A percentile compares a stretch with the other conserved stretches of the same genome.
Conservation (phyloP, 23 red algal genomes). For the Agarophyton chilense region DNA sequence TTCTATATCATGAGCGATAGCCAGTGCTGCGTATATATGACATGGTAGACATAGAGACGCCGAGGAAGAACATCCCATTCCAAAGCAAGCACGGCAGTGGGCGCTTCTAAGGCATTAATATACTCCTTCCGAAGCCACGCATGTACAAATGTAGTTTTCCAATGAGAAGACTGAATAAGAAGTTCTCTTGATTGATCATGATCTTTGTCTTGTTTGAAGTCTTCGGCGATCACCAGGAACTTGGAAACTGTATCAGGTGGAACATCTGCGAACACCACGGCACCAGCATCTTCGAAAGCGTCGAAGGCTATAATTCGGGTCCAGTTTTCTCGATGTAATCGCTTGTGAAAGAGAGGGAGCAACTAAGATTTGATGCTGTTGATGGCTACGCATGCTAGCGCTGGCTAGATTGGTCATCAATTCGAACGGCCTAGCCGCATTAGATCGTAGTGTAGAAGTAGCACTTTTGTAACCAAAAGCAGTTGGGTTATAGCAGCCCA, state of each 20-base stretch:
- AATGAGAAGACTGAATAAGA: not conserved
- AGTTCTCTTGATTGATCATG: no score
- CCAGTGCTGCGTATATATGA: not conserved
- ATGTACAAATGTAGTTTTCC: not conserved
- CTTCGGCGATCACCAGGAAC: not conserved
- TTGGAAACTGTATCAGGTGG: not conserved
- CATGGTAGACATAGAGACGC: not conserved
- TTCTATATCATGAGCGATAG: not conserved
- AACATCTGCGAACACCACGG: constrained; percentile 1
- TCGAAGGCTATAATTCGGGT: constrained; percentile 15
- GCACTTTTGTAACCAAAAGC: no score
- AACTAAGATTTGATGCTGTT: not conserved
- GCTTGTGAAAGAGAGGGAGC: not conserved
- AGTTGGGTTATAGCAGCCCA: no score
- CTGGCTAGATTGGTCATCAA: no score
- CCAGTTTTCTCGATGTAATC: not conserved
- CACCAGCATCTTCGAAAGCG: constrained; percentile 13
- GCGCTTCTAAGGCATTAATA: constrained; percentile 16
- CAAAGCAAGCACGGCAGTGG: constrained; percentile 10
- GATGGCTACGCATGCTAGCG: no score
- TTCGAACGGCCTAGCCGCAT: no score
- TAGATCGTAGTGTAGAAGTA: no score
- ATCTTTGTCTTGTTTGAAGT: not conserved
- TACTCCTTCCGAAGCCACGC: not conserved
- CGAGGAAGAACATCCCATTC: constrained; percentile 23